Conservation (phyloP, 768 basidiomycete species). For the Podaxis carcinomalis region DNA sequence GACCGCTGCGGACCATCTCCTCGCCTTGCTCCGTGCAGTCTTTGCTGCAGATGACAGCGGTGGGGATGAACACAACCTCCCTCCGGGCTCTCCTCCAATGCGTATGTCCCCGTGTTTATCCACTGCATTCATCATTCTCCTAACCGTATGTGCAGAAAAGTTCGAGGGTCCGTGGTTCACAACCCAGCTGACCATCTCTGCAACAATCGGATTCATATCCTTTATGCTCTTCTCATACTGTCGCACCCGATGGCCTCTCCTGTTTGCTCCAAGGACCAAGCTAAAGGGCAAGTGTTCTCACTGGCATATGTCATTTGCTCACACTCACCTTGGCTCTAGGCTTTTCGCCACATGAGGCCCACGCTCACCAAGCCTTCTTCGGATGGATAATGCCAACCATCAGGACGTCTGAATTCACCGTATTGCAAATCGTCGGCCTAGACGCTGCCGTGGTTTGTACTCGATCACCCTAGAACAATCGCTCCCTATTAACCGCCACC, state of each 20-base stretch:
- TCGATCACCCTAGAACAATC: not conserved
- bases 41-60: conserved; percentile 21
- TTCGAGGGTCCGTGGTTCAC: conserved; percentile 96
- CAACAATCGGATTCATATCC: conserved; percentile 69
- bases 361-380: conserved; percentile 82
- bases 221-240: conserved; percentile 89
- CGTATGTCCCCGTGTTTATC: conserved; percentile 31
- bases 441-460: conserved; percentile 90
- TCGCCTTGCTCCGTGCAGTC: not conserved
- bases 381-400: conserved; percentile 97
- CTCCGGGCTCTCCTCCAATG: conserved; percentile 65
- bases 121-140: not conserved
- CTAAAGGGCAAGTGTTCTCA: conserved; percentile 67
- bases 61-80: conserved; percentile 39
- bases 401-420: conserved; percentile 84
- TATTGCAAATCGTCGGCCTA: conserved; percentile 93
- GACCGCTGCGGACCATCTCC: not conserved
- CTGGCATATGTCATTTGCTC: not conserved
- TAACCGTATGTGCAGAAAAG: conserved; percentile 41
- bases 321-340: conserved; percentile 38
- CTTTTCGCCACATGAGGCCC: conserved; percentile 92
- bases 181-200: conserved; percentile 81
- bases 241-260: conserved; percentile 81
- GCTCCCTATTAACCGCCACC: not conserved
- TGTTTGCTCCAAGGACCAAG: conserved; percentile 92